These are phyloP conservation scores for Mitragyna speciosa DNA, from an alignment of 257 asterid genomes.

Conservation along the genomic window DNA sequence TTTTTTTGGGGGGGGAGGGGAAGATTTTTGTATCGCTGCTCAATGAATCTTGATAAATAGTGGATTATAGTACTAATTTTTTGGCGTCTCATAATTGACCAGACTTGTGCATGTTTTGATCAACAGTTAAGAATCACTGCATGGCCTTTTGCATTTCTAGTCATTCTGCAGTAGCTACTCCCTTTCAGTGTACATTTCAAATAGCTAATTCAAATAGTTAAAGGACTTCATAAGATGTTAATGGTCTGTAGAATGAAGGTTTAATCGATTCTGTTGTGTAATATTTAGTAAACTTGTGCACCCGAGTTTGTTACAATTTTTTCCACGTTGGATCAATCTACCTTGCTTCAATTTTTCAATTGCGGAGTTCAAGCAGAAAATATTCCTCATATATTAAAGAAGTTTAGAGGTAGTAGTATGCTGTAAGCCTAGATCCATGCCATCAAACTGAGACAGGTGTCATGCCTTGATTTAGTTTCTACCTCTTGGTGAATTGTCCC, in stretches of 20 bases:
- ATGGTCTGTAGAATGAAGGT: neutral
- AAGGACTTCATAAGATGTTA: too few species aligned
- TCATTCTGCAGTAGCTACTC: neutral
- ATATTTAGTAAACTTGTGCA: too few species aligned
- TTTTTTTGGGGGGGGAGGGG: too few species aligned
- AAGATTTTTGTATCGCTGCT: neutral
- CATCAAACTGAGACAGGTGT: neutral
- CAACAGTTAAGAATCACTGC: neutral
- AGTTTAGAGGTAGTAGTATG: neutral
- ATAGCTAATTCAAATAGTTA: neutral
- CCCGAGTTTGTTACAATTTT: too few species aligned
- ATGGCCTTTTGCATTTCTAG: neutral
- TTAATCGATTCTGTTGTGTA: neutral
- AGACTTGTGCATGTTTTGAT: neutral
- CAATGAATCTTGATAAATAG: neutral
- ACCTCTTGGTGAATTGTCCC: too few species aligned
- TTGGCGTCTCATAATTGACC: neutral
- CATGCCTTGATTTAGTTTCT: too few species aligned
- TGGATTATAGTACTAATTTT: neutral
- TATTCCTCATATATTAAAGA: neutral
- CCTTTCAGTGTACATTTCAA: neutral
- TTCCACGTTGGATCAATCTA: neutral
- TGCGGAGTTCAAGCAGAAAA: neutral
- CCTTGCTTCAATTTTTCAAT: neutral
- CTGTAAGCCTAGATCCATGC: neutral